Percentiles rank a stretch among this genome's conserved stretches.
These are phyloP conservation scores for Colletotrichum chrysophilum DNA, from an alignment of 2,329 filamentous ascomycete genomes.

Conservation along the genomic window DNA sequence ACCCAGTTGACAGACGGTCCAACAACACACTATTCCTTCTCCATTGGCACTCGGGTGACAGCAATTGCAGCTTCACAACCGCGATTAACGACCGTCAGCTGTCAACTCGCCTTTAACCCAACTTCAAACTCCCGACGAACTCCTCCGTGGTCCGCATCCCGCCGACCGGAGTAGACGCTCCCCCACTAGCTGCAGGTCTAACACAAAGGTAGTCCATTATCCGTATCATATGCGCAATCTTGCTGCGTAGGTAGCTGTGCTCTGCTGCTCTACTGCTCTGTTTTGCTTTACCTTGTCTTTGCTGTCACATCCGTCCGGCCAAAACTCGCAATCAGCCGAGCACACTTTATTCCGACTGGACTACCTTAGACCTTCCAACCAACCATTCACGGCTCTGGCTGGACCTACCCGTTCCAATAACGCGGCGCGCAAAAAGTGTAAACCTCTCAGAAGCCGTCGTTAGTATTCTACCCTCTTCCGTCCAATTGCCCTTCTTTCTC, in stretches of 20 bases:
- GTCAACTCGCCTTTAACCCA: neutral
- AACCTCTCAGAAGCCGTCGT: neutral
- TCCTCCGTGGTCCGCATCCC: slow-evolving; percentile 3
- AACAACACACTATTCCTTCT: neutral
- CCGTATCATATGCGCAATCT: slow-evolving; percentile 12
- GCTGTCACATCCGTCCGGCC: neutral
- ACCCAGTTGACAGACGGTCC: neutral
- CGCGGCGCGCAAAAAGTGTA: neutral
- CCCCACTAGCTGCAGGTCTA: slow-evolving; percentile 17
- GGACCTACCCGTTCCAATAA: neutral
- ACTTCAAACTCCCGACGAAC: neutral
- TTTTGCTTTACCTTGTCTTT: neutral
- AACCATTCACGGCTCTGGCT: neutral
- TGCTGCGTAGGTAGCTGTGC: neutral
- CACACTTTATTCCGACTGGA: slow-evolving; percentile 9
- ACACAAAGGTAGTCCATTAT: neutral
- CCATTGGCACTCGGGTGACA: neutral
- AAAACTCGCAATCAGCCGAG: slow-evolving; percentile 6
- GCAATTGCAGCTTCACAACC: neutral
- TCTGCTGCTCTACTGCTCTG: neutral
- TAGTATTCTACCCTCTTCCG: neutral
- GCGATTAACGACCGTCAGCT: neutral
- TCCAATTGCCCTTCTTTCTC: neutral
- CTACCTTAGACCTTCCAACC: neutral
- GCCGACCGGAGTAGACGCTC: slow-evolving; percentile 10